Conservation (phyloP, 768 basidiomycete species). For the Phylloporus sp. region DNA sequence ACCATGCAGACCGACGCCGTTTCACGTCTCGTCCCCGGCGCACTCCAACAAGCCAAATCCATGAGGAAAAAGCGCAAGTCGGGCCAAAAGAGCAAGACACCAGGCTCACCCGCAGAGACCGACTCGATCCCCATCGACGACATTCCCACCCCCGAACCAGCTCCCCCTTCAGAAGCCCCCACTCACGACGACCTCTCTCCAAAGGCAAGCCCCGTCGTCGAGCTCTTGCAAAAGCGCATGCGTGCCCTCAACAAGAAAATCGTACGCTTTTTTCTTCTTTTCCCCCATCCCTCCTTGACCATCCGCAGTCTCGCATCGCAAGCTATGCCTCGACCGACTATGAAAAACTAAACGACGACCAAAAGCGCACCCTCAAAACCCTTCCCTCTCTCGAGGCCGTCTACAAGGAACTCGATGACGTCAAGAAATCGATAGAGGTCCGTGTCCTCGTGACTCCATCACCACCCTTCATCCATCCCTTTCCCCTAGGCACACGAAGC, state of each 20-base stretch:
- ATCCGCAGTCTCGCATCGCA: slow-evolving; percentile 61
- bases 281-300: slow-evolving; percentile 5
- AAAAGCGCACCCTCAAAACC: slow-evolving; percentile 65
- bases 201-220: slow-evolving; percentile 67
- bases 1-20: slow-evolving; percentile 34
- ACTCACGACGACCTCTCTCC: slow-evolving; percentile 40
- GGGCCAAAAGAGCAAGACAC: slow-evolving; percentile 40
- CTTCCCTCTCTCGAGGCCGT: slow-evolving; percentile 74
- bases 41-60: slow-evolving; percentile 66
- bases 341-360: slow-evolving; percentile 83
- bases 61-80: slow-evolving; percentile 68
- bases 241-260: slow-evolving; percentile 81
- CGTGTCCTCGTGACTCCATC: slow-evolving; percentile 34
- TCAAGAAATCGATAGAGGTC: slow-evolving; percentile 83
- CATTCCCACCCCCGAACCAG: slow-evolving; percentile 41
- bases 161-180: slow-evolving; percentile 37
- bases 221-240: slow-evolving; percentile 74
- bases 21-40: slow-evolving; percentile 69
- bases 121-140: slow-evolving; percentile 39
- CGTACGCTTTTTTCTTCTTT: slow-evolving; percentile 40
- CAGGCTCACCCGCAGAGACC: slow-evolving; percentile 44
- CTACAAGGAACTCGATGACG: slow-evolving; percentile 77
- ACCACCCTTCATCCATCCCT: neutral
- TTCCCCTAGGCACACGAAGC: slow-evolving; percentile 61
- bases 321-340: slow-evolving; percentile 61